Evolutionary conservation across 2,329 filamentous ascomycete genomes (phyloP).

Genomic region (Cryphonectria nitschkei): DNA sequence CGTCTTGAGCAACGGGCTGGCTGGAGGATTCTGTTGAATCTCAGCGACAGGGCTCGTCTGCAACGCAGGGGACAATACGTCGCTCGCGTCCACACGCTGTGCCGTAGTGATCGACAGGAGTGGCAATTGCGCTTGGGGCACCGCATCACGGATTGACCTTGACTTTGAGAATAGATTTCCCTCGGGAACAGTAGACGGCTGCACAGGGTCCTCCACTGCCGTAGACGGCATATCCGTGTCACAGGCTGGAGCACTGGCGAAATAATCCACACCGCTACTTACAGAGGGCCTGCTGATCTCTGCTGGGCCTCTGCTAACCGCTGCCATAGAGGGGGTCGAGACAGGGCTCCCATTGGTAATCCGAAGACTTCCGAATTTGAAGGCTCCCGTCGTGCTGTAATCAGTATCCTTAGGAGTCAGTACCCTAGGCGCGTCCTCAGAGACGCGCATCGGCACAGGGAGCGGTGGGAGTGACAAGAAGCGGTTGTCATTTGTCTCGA

Average conservation of each 20-base stretch:
- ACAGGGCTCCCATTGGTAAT: constrained; percentile 65
- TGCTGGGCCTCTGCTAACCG: background rate
- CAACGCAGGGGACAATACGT: constrained; percentile 33
- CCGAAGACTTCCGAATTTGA: constrained; percentile 64
- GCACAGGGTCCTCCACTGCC: background rate
- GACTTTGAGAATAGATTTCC: background rate
- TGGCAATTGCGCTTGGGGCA: background rate
- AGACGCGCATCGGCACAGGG: constrained; percentile 28
- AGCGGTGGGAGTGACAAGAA: constrained; percentile 42
- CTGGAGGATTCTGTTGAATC: constrained; percentile 37
- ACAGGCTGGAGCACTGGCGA: background rate
- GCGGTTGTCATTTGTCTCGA: constrained; percentile 42
- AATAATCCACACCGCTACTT: constrained; percentile 10
- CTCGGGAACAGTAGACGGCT: background rate
- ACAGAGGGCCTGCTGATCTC: background rate
- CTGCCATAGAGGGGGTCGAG: constrained; percentile 43
- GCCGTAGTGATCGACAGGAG: constrained; percentile 5
- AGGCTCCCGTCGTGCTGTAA: constrained; percentile 64
- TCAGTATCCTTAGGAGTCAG: constrained; percentile 57
- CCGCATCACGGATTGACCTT: background rate
- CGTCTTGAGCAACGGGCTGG: constrained; percentile 43
- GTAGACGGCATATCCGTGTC: background rate
- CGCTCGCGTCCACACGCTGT: background rate
- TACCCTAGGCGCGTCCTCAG: constrained; percentile 41
- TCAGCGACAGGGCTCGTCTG: constrained; percentile 44